phyloP scores from a whole-genome alignment of 805 yeast genomes.

The Tetrapisispora phaffii region DNA sequence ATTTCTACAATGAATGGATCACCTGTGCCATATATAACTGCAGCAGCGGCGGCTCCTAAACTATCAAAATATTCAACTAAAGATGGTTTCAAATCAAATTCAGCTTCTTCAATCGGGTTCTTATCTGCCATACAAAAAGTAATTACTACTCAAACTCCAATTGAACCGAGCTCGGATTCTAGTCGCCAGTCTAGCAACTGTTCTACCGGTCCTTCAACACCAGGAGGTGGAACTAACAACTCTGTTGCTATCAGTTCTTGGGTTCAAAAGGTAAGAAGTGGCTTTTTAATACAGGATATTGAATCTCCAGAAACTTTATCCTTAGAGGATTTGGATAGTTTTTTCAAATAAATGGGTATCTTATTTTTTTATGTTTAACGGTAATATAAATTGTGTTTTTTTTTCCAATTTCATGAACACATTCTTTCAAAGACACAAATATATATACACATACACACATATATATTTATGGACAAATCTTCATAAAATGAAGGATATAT shows the following conservation, averaged over 20 bases:
- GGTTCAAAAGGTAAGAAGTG: slow-evolving; percentile 65
- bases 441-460: neutral
- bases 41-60: slow-evolving; percentile 79
- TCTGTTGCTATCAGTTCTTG: slow-evolving; percentile 29
- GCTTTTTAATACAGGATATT: slow-evolving; percentile 69
- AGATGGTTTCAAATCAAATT: slow-evolving; percentile 14
- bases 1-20: neutral
- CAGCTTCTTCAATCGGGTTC: slow-evolving; percentile 60
- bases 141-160: slow-evolving; percentile 24
- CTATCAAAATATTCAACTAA: slow-evolving; percentile 44
- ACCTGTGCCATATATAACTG: slow-evolving; percentile 38
- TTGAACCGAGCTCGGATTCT: slow-evolving; percentile 16
- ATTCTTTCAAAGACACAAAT: neutral
- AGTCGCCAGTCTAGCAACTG: slow-evolving; percentile 12
- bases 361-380: slow-evolving; percentile 1
- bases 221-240: slow-evolving; percentile 11
- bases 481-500: neutral
- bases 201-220: slow-evolving; percentile 35
- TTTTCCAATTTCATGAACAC: neutral
- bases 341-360: slow-evolving; percentile 29
- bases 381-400: slow-evolving; percentile 2
- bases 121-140: slow-evolving; percentile 55
- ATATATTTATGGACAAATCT: neutral
- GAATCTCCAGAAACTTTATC: slow-evolving; percentile 72
- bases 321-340: slow-evolving; percentile 53